These are phyloP conservation scores for Suillus clintonianus DNA, from an alignment of 768 basidiomycete genomes.

Conservation along the genomic window DNA sequence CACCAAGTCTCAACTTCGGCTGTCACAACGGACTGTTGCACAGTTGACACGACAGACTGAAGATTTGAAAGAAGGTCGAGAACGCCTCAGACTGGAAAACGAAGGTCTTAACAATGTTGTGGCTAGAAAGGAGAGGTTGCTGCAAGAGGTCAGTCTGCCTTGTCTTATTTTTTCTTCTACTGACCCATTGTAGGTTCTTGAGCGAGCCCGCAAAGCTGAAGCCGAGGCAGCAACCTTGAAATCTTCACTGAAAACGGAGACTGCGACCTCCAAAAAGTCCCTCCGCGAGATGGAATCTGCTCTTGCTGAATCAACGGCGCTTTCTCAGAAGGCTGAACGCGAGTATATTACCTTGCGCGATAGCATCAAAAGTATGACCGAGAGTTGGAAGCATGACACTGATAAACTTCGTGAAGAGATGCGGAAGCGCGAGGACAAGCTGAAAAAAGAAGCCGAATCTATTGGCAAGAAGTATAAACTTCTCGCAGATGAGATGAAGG, in stretches of 20 bases:
- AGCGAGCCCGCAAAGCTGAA: constrained; percentile 86
- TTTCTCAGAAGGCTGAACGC: constrained; percentile 78
- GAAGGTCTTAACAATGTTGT: constrained; percentile 89
- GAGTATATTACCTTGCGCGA: constrained; percentile 82
- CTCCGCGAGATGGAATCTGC: constrained; percentile 80
- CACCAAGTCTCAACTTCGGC: constrained; percentile 77
- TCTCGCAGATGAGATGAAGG: constrained; percentile 64
- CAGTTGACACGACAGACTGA: constrained; percentile 84
- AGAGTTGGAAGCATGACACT: constrained; percentile 74
- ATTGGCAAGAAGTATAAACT: constrained; percentile 69
- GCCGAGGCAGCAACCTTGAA: constrained; percentile 69
- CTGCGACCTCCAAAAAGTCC: constrained; percentile 69
- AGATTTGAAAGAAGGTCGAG: constrained; percentile 85
- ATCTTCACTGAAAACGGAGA: constrained; percentile 72
- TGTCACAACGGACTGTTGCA: constrained; percentile 82
- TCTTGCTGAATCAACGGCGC: constrained; percentile 70
- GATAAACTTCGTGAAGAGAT: constrained; percentile 75
- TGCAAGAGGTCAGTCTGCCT: constrained; percentile 68
- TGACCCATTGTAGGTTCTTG: constrained; percentile 55
- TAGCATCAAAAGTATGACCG: constrained; percentile 70
- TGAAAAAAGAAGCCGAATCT: constrained; percentile 66
- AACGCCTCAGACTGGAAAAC: constrained; percentile 80
- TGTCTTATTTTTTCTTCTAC: not conserved
- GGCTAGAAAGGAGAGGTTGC: constrained; percentile 79
- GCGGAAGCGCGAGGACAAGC: constrained; percentile 69